Evolutionary conservation across 768 basidiomycete genomes (phyloP), one percentile per base, ranked within the genome.

Genomic region (Tylopilus felleus): DNA sequence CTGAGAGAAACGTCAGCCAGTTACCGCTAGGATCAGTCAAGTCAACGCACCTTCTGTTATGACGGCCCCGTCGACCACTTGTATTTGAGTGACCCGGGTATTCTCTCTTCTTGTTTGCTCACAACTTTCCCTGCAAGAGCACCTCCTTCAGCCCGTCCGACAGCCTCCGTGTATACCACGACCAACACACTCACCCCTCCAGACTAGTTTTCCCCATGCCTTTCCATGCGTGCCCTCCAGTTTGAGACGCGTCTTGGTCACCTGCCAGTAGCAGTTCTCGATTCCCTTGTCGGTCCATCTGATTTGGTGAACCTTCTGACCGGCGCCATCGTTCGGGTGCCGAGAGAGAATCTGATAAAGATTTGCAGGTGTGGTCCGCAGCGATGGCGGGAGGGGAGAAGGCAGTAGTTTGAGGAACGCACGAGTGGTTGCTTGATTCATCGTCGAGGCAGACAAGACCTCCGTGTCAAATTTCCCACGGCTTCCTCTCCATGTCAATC

Each of bases 181-280:
- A 36, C 14, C 1, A 36, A 27, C 6, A 21, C 38, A 72, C 83
- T 54, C 49, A 91, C 91, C 89, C 74, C 78, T 83, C 89, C 90
- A 93, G 51, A 83, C 77, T 5, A 93, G 72, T 55, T 76, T 74
- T 8, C 91, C 91, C 92, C 92, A 93, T 17, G 82, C 90, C 68
- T 85, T 91, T 2, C 91, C 91, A 60, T 91, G 87, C 25, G 69
- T 75, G 25, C 90, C 90, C 59, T 84, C 84, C 40, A 75, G 74
- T 69, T 92, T 93, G 66, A 92, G 82, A 57, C 75, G 73, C 29
- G 87, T 78, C 63, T 80, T 76, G 4, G 90, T 91, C 39, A 93
- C 78, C 33, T 80, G 68, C 91, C 92, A 93, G 66, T 83, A 90
- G 53, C 81, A 86, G 39, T 80, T 76, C 45, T 67, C 59, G 56